phyloP scores from a whole-genome alignment of 306 rosid species.

The Pachyrhizus erosus region DNA sequence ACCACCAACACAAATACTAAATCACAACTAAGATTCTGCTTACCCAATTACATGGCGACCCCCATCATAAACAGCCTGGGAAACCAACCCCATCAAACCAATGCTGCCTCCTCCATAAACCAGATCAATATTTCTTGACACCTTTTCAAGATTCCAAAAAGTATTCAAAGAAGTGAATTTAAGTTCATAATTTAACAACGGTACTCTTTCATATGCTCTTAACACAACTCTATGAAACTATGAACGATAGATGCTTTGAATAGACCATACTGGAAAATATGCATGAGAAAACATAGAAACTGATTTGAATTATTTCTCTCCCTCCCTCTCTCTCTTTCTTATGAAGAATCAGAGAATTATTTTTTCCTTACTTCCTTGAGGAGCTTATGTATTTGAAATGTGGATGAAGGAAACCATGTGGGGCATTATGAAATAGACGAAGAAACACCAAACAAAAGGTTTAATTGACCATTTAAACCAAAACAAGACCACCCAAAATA shows the following conservation, averaged over 20 bases:
- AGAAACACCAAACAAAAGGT: background rate
- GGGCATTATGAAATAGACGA: background rate
- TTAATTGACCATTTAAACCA: background rate
- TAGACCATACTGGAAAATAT: background rate
- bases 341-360: background rate
- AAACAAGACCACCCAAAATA: background rate
- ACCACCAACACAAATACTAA: background rate
- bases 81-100: conserved; percentile 95
- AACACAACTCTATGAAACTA: background rate
- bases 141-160: conserved; percentile 57
- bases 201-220: background rate
- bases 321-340: background rate
- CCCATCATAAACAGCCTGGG: conserved; percentile 89
- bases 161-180: background rate
- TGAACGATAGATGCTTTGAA: background rate
- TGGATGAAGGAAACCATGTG: conserved; percentile 16
- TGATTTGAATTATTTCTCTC: background rate
- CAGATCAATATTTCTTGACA: conserved; percentile 87
- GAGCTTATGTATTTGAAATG: conserved; percentile 19
- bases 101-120: conserved; percentile 99
- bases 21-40: conserved; percentile 23
- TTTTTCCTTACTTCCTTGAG: background rate
- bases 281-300: background rate
- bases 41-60: conserved; percentile 98
- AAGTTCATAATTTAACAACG: background rate